A percentile compares a stretch with the other conserved stretches of the same genome.
These are phyloP conservation scores for Rutstroemia sydowiana DNA, from an alignment of 2,329 filamentous ascomycete species.

Conservation along the genomic window DNA sequence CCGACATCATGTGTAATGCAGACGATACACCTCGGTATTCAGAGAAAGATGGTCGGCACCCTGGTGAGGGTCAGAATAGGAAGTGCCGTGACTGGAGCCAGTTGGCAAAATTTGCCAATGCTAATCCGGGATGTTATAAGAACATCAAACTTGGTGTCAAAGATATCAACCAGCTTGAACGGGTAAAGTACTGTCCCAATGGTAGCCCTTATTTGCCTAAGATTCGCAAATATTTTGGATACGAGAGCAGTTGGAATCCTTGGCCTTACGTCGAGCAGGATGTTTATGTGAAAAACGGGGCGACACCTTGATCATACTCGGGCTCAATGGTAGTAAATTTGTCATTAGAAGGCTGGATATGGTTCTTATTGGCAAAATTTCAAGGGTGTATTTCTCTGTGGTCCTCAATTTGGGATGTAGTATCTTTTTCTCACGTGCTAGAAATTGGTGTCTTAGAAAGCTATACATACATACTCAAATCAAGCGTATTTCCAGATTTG, in stretches of 20 bases:
- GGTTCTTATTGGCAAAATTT: no score
- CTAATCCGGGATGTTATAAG: background rate
- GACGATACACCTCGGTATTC: conserved; percentile 4
- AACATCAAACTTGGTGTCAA: background rate
- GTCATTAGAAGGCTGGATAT: no score
- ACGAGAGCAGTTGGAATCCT: background rate
- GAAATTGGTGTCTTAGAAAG: no score
- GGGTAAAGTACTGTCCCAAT: background rate
- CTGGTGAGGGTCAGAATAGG: conserved; percentile 5
- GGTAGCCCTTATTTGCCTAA: background rate
- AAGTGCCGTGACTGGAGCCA: conserved; percentile 5
- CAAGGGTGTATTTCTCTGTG: no score
- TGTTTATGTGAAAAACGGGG: background rate
- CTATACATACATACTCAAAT: no score
- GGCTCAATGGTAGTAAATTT: no score
- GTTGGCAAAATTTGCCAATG: background rate
- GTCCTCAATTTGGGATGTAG: no score
- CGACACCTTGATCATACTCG: background rate
- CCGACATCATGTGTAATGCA: conserved; percentile 7
- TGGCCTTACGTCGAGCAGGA: background rate
- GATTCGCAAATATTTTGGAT: background rate
- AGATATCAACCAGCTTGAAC: background rate
- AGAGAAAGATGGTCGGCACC: background rate
- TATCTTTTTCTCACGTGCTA: no score
- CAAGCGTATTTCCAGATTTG: no score